Evolutionary conservation across 1,284 basidiomycete species (phyloP).

Genomic region (Ceratobasidium sp.): DNA sequence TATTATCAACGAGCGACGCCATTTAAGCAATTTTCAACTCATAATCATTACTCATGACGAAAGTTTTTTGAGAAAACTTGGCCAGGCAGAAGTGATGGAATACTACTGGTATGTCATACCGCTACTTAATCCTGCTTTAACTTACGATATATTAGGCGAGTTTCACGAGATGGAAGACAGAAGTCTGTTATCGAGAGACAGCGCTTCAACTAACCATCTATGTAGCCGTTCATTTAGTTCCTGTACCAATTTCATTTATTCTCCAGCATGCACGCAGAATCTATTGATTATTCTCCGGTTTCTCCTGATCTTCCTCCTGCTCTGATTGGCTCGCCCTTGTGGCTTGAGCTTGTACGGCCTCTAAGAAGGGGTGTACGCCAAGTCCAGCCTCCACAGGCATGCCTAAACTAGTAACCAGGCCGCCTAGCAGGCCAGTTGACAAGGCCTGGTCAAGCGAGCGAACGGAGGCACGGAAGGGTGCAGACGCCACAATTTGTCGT

Average conservation of each 20-base stretch:
- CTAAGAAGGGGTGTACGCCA: constrained; percentile 74
- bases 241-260: not conserved
- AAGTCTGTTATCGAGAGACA: constrained; percentile 49
- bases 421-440: constrained; percentile 75
- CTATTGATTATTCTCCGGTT: constrained; percentile 47
- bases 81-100: constrained; percentile 88
- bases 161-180: constrained; percentile 55
- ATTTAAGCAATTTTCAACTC: constrained; percentile 93
- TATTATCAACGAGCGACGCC: constrained; percentile 91
- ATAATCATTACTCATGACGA: constrained; percentile 98
- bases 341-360: constrained; percentile 79
- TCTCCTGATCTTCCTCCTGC: constrained; percentile 1
- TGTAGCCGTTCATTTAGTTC: not conserved
- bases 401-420: constrained; percentile 75
- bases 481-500: constrained; percentile 64
- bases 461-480: constrained; percentile 70
- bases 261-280: constrained; percentile 36
- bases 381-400: constrained; percentile 80
- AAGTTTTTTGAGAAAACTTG: constrained; percentile 83
- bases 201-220: constrained; percentile 40
- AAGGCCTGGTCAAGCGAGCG: constrained; percentile 78
- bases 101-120: constrained; percentile 79
- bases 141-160: constrained; percentile 51
- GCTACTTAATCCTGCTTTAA: not conserved
- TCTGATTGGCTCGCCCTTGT: constrained; percentile 53